Evolutionary conservation across 2,329 filamentous ascomycete genomes (phyloP).

Genomic region (Chrysosporium queenslandicum): DNA sequence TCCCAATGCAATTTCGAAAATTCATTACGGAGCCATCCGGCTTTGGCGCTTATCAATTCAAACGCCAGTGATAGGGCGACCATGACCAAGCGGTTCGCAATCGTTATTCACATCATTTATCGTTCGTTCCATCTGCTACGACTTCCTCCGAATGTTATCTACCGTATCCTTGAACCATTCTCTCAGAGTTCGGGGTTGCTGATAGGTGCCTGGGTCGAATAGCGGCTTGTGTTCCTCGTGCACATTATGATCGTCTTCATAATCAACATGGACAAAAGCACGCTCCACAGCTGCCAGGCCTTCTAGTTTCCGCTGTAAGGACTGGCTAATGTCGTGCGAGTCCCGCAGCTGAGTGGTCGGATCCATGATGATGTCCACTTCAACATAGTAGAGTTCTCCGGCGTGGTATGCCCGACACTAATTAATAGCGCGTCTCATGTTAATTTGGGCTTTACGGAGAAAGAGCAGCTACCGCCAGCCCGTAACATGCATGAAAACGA

Average conservation of each 20-base stretch:
- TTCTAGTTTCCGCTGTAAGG: conserved; percentile 52
- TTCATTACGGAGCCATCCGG: too few relatives aligned
- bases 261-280: conserved; percentile 44
- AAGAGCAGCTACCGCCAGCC: background rate
- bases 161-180: conserved; percentile 10
- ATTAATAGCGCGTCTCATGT: background rate
- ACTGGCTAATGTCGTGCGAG: conserved; percentile 52
- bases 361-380: conserved; percentile 54
- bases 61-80: too few relatives aligned
- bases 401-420: conserved; percentile 51
- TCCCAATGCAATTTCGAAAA: too few relatives aligned
- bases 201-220: conserved; percentile 5
- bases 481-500: background rate
- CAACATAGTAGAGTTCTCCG: conserved; percentile 52
- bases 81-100: background rate
- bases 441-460: background rate
- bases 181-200: conserved; percentile 9
- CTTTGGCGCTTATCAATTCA: too few relatives aligned
- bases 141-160: background rate
- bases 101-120: background rate
- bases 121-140: background rate
- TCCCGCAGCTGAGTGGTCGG: conserved; percentile 45
- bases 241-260: conserved; percentile 21
- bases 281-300: conserved; percentile 37
- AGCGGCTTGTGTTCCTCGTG: conserved; percentile 14